Conservation (phyloP, 257 asterid species). For the Handroanthus guayacan region DNA sequence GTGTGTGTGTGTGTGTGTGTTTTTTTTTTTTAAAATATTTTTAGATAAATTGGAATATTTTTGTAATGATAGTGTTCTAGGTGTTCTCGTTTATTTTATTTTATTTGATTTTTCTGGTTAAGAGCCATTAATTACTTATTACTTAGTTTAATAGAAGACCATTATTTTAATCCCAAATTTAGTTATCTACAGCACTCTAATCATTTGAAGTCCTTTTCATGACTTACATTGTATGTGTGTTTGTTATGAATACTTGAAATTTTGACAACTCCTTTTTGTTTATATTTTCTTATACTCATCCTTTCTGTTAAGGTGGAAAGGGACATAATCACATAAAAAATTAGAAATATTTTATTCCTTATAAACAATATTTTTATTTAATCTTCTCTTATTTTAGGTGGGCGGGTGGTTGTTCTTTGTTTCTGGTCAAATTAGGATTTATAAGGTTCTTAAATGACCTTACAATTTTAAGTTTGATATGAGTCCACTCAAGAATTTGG, state of each 20-base stretch:
- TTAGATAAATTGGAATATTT: constrained; percentile 10
- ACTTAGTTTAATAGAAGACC: constrained; percentile 15
- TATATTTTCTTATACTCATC: constrained; percentile 30
- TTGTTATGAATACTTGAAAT: constrained; percentile 39
- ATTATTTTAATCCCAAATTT: constrained; percentile 27
- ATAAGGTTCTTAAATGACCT: constrained; percentile 46
- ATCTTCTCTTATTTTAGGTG: constrained; percentile 25
- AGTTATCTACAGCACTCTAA: constrained; percentile 38
- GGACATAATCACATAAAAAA: constrained; percentile 36
- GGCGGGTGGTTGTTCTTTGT: constrained; percentile 20
- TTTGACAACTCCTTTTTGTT: constrained; percentile 30
- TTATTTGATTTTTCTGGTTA: constrained; percentile 31
- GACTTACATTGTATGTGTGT: constrained; percentile 33
- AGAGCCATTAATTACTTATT: constrained; percentile 11
- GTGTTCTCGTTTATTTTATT: constrained; percentile 11
- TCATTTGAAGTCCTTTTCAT: constrained; percentile 53
- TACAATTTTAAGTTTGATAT: constrained; percentile 25
- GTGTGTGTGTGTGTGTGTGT: neutral
- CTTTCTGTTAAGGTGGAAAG: constrained; percentile 41
- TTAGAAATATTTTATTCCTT: neutral
- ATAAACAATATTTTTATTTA: too few relatives aligned
- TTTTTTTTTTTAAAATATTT: neutral
- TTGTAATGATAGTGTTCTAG: constrained; percentile 37
- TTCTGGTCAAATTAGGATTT: constrained; percentile 55
- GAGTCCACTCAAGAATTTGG: constrained; percentile 29